Percentiles rank a stretch among this genome's conserved stretches.
Evolutionary conservation across 2,329 filamentous ascomycete genomes (phyloP).

Genomic region (Colletotrichum musicola): DNA sequence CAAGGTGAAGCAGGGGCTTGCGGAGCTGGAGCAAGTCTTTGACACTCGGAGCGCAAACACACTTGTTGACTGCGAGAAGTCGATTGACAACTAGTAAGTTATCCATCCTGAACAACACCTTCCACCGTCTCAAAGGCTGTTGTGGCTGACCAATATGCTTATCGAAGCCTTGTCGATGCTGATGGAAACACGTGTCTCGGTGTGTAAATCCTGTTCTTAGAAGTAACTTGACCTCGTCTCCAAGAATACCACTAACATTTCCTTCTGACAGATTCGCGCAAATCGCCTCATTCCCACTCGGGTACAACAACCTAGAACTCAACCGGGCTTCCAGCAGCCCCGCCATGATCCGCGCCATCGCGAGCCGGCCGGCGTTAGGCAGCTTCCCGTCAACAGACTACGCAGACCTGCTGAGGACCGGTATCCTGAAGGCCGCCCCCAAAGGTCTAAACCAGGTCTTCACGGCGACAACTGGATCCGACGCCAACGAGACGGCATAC

Average conservation of each 20-base stretch:
- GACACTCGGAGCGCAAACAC: constrained; percentile 90
- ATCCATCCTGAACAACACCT: no score
- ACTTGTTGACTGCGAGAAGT: constrained; percentile 80
- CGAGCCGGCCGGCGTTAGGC: constrained; percentile 90
- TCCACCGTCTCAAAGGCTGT: no score
- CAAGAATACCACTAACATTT: no score
- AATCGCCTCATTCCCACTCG: constrained; percentile 92
- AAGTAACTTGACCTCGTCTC: background rate
- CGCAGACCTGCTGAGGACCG: constrained; percentile 82
- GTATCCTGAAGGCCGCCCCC: constrained; percentile 85
- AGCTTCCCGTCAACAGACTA: constrained; percentile 92
- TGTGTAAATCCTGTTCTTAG: constrained; percentile 62
- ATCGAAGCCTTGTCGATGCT: constrained; percentile 76
- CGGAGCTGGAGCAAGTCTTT: constrained; percentile 82
- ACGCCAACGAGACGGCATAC: constrained; percentile 95
- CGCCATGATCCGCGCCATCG: constrained; percentile 83
- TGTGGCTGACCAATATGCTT: no score
- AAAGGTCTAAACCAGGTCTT: constrained; percentile 90
- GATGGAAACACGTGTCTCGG: constrained; percentile 81
- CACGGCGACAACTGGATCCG: constrained; percentile 88
- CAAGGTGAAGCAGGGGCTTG: constrained; percentile 75
- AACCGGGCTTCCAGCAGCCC: constrained; percentile 77
- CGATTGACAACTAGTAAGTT: constrained; percentile 88
- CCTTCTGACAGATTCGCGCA: constrained; percentile 76
- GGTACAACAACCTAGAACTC: constrained; percentile 90